Percentiles rank a stretch among this genome's conserved stretches.
phyloP scores from a whole-genome alignment of 495 filamentous ascomycete genomes.

The Beverwykella pulmonaria region DNA sequence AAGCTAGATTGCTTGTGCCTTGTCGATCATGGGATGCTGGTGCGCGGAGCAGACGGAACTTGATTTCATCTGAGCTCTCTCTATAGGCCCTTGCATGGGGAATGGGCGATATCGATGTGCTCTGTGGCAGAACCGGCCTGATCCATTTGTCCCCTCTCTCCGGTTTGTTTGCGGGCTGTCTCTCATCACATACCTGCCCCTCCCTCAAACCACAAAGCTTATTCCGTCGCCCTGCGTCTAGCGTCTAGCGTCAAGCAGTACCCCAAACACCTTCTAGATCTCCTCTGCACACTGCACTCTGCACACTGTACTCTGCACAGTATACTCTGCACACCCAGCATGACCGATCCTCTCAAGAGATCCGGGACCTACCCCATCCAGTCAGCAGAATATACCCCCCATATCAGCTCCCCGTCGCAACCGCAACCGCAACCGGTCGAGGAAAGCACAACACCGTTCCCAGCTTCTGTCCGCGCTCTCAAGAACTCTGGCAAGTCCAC shows the following conservation, averaged over 20 bases:
- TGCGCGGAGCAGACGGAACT: too few relatives aligned
- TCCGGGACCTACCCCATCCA: constrained; percentile 3
- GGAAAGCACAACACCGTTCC: constrained; percentile 21
- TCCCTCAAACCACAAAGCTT: too few relatives aligned
- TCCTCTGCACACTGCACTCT: not conserved
- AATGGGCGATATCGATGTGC: too few relatives aligned
- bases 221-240: too few relatives aligned
- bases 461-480: constrained; percentile 40
- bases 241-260: too few relatives aligned
- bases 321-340: not conserved
- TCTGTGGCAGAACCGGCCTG: too few relatives aligned
- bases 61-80: too few relatives aligned
- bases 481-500: constrained; percentile 28
- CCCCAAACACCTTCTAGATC: not conserved
- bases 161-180: too few relatives aligned
- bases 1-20: not conserved
- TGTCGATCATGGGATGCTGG: too few relatives aligned
- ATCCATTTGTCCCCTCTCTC: too few relatives aligned
- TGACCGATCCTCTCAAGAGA: not conserved
- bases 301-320: not conserved
- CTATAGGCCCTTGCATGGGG: too few relatives aligned
- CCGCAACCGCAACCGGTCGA: not conserved
- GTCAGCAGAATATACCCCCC: not conserved
- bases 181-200: too few relatives aligned
- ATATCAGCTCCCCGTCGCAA: not conserved